These are phyloP conservation scores for Linnemannia zychae DNA, from an alignment of 192 early-diverging fungal species.

Conservation along the genomic window DNA sequence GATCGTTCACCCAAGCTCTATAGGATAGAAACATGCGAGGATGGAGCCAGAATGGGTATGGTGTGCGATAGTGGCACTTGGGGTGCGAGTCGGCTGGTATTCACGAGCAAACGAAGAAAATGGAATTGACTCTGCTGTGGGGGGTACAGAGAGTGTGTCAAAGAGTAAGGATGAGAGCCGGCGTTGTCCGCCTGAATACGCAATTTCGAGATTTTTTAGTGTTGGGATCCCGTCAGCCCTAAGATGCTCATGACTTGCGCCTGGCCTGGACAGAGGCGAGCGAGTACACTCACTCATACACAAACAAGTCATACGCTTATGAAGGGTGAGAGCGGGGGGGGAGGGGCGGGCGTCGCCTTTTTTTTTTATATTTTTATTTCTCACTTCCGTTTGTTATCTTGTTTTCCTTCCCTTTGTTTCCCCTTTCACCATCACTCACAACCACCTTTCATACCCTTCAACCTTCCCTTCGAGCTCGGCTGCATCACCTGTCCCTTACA, in stretches of 20 bases:
- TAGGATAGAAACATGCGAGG: neutral
- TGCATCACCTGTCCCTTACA: neutral
- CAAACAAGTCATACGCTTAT: neutral
- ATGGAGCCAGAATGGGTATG: neutral
- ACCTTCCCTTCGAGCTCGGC: neutral
- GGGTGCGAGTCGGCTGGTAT: neutral
- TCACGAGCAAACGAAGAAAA: neutral
- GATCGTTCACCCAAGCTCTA: neutral
- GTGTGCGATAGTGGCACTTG: neutral
- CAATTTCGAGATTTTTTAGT: neutral
- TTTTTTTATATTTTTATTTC: neutral
- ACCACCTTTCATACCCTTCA: neutral
- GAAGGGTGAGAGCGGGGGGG: neutral
- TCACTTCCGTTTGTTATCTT: neutral
- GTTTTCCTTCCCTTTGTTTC: neutral
- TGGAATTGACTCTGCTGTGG: neutral
- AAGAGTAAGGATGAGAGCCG: neutral
- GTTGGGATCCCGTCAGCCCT: neutral
- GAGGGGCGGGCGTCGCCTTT: neutral
- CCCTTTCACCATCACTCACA: neutral
- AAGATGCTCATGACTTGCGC: constrained; percentile 3
- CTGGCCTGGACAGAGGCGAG: constrained; percentile 9
- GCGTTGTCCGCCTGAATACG: constrained; percentile 6
- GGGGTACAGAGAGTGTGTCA: neutral
- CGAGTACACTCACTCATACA: too few species aligned